These are phyloP conservation scores for Metschnikowia hibisci DNA, from an alignment of 805 yeast genomes.

Conservation along the genomic window DNA sequence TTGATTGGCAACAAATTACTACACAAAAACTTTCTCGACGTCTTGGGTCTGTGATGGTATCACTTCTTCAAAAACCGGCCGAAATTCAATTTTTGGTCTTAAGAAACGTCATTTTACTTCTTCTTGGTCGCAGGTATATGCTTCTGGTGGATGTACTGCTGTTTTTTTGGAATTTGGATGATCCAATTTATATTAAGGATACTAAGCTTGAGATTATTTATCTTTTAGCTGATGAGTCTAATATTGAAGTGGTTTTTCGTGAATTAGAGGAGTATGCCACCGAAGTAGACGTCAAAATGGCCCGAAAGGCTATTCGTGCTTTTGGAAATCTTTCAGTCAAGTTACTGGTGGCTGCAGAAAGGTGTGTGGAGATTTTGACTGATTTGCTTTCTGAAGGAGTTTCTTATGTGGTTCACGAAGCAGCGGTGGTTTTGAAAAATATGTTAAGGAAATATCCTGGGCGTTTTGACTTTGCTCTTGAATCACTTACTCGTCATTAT, in stretches of 20 bases:
- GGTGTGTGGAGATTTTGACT: conserved; percentile 60
- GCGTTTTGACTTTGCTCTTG: conserved; percentile 37
- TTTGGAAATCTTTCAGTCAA: conserved; percentile 87
- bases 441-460: conserved; percentile 74
- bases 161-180: conserved; percentile 80
- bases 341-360: conserved; percentile 54
- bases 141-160: conserved; percentile 65
- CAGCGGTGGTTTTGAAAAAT: conserved; percentile 69
- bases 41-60: conserved; percentile 64
- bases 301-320: conserved; percentile 82
- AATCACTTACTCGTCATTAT: conserved; percentile 28
- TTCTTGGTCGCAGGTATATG: conserved; percentile 62
- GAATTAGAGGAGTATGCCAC: conserved; percentile 86
- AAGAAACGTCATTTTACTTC: conserved; percentile 71
- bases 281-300: conserved; percentile 82
- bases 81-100: conserved; percentile 82
- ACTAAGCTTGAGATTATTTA: conserved; percentile 86
- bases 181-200: conserved; percentile 83
- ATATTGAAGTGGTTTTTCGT: conserved; percentile 56
- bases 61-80: conserved; percentile 68
- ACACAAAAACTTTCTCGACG: conserved; percentile 53
- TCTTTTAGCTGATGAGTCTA: conserved; percentile 63
- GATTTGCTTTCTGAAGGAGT: conserved; percentile 62
- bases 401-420: conserved; percentile 75
- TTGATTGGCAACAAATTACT: conserved; percentile 50